Evolutionary conservation across 1,284 basidiomycete species (phyloP).

Genomic region (Neotropicomus parvogracilis): DNA sequence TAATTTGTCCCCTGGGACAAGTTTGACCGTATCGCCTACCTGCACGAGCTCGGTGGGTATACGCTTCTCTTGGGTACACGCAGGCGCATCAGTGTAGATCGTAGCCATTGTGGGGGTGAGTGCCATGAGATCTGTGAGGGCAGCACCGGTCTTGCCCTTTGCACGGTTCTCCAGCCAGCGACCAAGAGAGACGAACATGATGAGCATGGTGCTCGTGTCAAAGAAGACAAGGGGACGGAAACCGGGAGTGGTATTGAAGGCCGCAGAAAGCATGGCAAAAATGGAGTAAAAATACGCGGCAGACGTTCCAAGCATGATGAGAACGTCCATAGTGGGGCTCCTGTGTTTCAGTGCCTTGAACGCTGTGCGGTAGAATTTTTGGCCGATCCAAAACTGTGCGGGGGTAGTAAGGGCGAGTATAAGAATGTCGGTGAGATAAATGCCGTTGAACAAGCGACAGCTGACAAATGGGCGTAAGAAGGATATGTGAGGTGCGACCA

Average conservation of each 20-base stretch:
- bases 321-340: slow-evolving; percentile 94
- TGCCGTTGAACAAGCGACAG: slow-evolving; percentile 52
- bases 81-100: slow-evolving; percentile 83
- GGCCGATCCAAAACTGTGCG: slow-evolving; percentile 90
- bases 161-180: slow-evolving; percentile 95
- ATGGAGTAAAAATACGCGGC: slow-evolving; percentile 92
- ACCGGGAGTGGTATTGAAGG: slow-evolving; percentile 59
- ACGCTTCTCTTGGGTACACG: slow-evolving; percentile 80
- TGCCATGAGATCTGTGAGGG: slow-evolving; percentile 93
- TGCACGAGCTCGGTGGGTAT: slow-evolving; percentile 94
- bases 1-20: slow-evolving; percentile 95
- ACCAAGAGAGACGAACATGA: slow-evolving; percentile 95
- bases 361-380: slow-evolving; percentile 84
- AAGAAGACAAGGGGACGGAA: slow-evolving; percentile 91
- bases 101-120: slow-evolving; percentile 93
- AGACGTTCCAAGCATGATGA: slow-evolving; percentile 93
- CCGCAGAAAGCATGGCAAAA: slow-evolving; percentile 64
- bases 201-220: slow-evolving; percentile 98
- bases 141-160: slow-evolving; percentile 95
- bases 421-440: slow-evolving; percentile 86
- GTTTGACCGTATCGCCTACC: slow-evolving; percentile 89
- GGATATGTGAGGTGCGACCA: slow-evolving; percentile 79
- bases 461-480: slow-evolving; percentile 51
- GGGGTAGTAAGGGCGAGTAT: slow-evolving; percentile 84
- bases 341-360: slow-evolving; percentile 90